phyloP scores from a whole-genome alignment of 1,284 basidiomycete species.

The Trametes polyzona region DNA sequence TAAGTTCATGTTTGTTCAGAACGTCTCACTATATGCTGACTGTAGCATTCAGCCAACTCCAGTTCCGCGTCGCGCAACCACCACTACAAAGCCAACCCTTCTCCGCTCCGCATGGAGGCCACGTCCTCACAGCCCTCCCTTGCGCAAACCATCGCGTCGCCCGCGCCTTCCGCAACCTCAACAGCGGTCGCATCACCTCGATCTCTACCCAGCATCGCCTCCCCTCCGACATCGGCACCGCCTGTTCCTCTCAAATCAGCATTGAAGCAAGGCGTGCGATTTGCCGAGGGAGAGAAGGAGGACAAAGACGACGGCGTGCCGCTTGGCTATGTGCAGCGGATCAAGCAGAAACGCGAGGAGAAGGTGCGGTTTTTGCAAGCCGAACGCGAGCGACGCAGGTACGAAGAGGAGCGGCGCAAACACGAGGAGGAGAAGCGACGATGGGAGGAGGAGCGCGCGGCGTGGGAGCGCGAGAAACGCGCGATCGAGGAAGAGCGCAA shows the following conservation, averaged over 20 bases:
- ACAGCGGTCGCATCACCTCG: conserved; percentile 13
- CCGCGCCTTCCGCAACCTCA: conserved; percentile 8
- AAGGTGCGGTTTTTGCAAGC: conserved; percentile 68
- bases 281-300: conserved; percentile 63
- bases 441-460: conserved; percentile 57
- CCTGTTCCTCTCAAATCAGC: conserved; percentile 19
- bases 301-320: conserved; percentile 69
- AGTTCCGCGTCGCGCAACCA: conserved; percentile 25
- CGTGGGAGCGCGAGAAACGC: conserved; percentile 59
- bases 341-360: conserved; percentile 71
- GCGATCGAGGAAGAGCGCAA: conserved; percentile 60
- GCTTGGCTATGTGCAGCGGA: conserved; percentile 65
- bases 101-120: conserved; percentile 54
- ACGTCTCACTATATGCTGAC: background rate
- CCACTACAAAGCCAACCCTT: conserved; percentile 50
- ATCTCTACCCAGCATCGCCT: conserved; percentile 13
- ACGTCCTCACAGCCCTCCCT: conserved; percentile 19
- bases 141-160: conserved; percentile 1
- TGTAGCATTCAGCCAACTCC: conserved; percentile 5
- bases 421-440: conserved; percentile 51
- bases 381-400: conserved; percentile 56
- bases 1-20: background rate
- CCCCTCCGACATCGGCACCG: conserved; percentile 20
- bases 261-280: conserved; percentile 66
- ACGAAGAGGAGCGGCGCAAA: conserved; percentile 52